A percentile compares a stretch with the other conserved stretches of the same genome.
Conservation (phyloP, 163 green algal genomes). For the Prototheca cutis region DNA sequence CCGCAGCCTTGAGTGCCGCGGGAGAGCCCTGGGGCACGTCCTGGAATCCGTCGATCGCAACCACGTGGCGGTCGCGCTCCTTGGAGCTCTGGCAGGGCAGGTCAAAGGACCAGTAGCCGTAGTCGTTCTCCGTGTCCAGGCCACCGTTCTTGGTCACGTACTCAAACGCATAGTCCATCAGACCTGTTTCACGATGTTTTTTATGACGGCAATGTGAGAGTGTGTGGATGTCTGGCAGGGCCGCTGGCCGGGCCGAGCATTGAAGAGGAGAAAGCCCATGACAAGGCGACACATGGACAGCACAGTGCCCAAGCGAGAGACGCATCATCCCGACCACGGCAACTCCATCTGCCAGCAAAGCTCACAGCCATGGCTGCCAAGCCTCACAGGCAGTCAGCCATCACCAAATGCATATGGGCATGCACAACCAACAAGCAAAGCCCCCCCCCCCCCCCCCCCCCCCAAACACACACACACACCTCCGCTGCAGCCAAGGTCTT, state of each 20-base stretch:
- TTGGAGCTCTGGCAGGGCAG: constrained; percentile 14
- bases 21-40: constrained; percentile 67
- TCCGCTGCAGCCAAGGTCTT: constrained; percentile 38
- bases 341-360: too few relatives aligned
- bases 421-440: too few relatives aligned
- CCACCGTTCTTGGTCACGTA: constrained; percentile 60
- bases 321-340: too few relatives aligned
- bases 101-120: constrained; percentile 37
- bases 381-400: too few relatives aligned
- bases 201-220: neutral
- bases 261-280: too few relatives aligned
- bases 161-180: constrained; percentile 51
- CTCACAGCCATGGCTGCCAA: too few relatives aligned
- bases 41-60: constrained; percentile 67
- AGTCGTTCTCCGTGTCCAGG: constrained; percentile 85
- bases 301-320: too few relatives aligned
- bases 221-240: neutral
- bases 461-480: too few relatives aligned
- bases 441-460: too few relatives aligned
- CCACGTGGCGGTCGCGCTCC: constrained; percentile 37
- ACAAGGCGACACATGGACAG: too few relatives aligned
- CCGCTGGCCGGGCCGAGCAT: too few relatives aligned
- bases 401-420: too few relatives aligned
- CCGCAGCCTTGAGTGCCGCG: constrained; percentile 57
- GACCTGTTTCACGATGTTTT: neutral